Conservation (phyloP, 192 early-diverging fungal species). For the Coemansia guatemalensis region DNA sequence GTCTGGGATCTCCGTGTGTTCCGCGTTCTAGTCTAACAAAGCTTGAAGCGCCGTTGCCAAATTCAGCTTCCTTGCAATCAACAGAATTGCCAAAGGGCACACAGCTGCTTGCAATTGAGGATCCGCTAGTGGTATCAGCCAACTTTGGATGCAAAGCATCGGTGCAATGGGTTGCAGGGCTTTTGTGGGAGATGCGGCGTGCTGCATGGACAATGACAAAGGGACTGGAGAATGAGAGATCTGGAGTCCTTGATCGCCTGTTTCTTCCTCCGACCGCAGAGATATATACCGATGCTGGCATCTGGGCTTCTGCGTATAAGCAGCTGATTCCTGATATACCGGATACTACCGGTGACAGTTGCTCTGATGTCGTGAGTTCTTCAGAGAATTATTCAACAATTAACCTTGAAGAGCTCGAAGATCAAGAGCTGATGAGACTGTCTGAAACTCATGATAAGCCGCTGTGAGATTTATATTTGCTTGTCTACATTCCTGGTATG, state of each 20-base stretch:
- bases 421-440: not conserved
- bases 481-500: too few relatives aligned
- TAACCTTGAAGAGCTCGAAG: constrained; percentile 3
- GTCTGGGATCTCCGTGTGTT: constrained; percentile 26
- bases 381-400: not conserved
- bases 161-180: constrained; percentile 39
- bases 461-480: not conserved
- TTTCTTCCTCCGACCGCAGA: constrained; percentile 13
- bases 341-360: not conserved
- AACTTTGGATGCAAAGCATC: constrained; percentile 39
- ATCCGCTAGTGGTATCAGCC: constrained; percentile 26
- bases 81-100: constrained; percentile 8
- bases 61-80: not conserved
- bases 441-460: not conserved
- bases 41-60: constrained; percentile 15
- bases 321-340: constrained; percentile 3
- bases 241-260: constrained; percentile 11
- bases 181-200: constrained; percentile 52
- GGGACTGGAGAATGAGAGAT: not conserved
- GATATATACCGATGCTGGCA: constrained; percentile 12
- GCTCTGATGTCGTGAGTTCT: not conserved
- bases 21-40: constrained; percentile 23
- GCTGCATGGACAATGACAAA: constrained; percentile 27
- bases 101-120: constrained; percentile 40
- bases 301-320: constrained; percentile 28